phyloP scores from a whole-genome alignment of 202 grass and related monocot genomes.

The Setaria viridis region DNA sequence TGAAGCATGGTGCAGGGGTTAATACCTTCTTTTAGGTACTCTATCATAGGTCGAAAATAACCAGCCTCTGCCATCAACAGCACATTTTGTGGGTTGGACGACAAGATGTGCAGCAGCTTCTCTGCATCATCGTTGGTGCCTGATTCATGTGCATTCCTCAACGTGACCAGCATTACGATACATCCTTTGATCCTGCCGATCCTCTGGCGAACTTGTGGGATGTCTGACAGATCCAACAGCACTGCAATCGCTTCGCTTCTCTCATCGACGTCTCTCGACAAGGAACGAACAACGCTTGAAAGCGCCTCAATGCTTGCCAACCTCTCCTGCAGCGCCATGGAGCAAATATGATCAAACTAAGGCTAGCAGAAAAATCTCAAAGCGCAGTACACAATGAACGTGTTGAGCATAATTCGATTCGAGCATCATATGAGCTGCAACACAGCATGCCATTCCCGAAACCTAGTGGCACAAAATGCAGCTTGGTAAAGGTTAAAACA shows the following conservation, averaged over 20 bases:
- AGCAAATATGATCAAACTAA: too few species aligned
- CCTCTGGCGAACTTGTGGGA: slow-evolving; percentile 68
- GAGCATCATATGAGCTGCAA: too few species aligned
- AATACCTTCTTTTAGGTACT: slow-evolving; percentile 81
- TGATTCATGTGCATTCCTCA: slow-evolving; percentile 70
- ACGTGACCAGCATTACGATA: slow-evolving; percentile 77
- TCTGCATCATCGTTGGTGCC: slow-evolving; percentile 46
- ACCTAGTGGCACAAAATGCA: too few species aligned
- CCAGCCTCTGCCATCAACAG: slow-evolving; percentile 89
- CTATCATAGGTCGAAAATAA: slow-evolving; percentile 73
- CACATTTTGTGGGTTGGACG: slow-evolving; percentile 79
- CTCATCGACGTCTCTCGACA: slow-evolving; percentile 71
- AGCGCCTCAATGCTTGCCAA: slow-evolving; percentile 69
- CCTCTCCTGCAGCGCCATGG: slow-evolving; percentile 60
- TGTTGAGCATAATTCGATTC: too few species aligned
- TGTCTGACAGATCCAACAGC: slow-evolving; percentile 67
- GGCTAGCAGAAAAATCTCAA: too few species aligned
- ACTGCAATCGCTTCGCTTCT: slow-evolving; percentile 63
- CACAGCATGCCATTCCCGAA: too few species aligned
- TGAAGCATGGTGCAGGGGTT: background rate
- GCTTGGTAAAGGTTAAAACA: too few species aligned
- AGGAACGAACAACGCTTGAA: slow-evolving; percentile 71
- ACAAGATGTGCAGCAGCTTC: slow-evolving; percentile 65
- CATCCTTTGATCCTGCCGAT: slow-evolving; percentile 84
- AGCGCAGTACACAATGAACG: too few species aligned